Base-by-base conservation (phyloP, 1,139 yeast species). In the Debaryomyces fabryi region DNA sequence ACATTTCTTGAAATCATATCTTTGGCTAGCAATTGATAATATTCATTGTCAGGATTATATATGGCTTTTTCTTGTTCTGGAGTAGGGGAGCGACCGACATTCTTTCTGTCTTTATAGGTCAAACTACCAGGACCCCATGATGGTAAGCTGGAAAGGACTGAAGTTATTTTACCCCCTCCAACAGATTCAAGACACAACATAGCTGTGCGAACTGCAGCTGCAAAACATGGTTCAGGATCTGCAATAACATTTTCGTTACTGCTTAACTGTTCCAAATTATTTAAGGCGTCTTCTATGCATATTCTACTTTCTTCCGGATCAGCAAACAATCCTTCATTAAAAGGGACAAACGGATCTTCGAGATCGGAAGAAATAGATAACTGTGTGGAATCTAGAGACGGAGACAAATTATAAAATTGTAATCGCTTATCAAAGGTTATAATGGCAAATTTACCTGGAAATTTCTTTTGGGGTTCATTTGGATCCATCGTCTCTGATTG, bases 111-210 rank as follows among this genome's bases (percentile, higher is more conserved):
- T 55, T 88, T 84, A 50, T 79, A 73, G 16, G 74, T 72, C 44
- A 92, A 74, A n/a, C 80, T 74, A 2, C 98, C 98, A 0, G 93
- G 88, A 0, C 97, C 97, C 79, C 85, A 79, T 0, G 90, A 79
- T 7, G 99, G 97, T 34, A 91, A 67, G 1, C 84, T 72, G 2
- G 90, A 77, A 45, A 92, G 71, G 4, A 88, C 67, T 0, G 89
- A 79, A 16, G 88, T 79, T 34, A 92, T 84, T 57, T 92, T 89
- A 56, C 97, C 97, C 49, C 96, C 96, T 0, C 86, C 85, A 33
- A 76, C 77, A 24, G 71, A 65, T 35, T 78, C 78, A 39, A 92
- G 72, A n/a, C 92, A 85, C 53, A 81, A 63, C 58, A 77, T 71
- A 0, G 95, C 93, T 1, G 86, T 82, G 48, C 84, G 76, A 41